Percentiles rank a stretch among this genome's conserved stretches.
phyloP scores from a whole-genome alignment of 1,139 yeast genomes.

The Yamadazyma diospyri region DNA sequence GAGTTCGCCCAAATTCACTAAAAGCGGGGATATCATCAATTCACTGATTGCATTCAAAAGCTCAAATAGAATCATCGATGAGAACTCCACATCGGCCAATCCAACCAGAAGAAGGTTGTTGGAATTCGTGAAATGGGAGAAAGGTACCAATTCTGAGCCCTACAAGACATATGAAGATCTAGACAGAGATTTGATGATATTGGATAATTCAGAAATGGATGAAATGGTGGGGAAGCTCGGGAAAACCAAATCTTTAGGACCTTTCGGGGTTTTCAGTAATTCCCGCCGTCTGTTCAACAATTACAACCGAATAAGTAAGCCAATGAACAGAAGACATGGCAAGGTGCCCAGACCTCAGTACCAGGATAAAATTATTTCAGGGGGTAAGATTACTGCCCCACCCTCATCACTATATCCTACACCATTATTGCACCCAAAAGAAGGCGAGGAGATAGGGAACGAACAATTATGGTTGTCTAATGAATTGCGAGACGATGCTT shows the following conservation, averaged over 20 bases:
- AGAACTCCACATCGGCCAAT: conserved; percentile 23
- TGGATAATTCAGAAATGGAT: conserved; percentile 52
- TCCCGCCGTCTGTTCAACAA: too few species aligned
- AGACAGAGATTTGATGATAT: conserved; percentile 64
- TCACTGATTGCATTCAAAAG: conserved; percentile 15
- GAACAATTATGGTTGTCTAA: conserved; percentile 62
- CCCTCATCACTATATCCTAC: conserved; percentile 8
- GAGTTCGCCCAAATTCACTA: conserved; percentile 45
- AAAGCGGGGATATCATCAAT: conserved; percentile 14
- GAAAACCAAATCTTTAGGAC: conserved; percentile 64
- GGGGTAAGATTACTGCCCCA: conserved; percentile 3
- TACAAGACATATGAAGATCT: conserved; percentile 78
- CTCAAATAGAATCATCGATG: conserved; percentile 13
- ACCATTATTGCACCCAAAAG: conserved; percentile 9
- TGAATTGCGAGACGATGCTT: conserved; percentile 67
- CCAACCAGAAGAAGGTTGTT: conserved; percentile 60
- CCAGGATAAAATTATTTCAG: conserved; percentile 1
- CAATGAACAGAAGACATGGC: neutral
- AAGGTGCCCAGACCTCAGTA: neutral
- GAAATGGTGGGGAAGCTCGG: conserved; percentile 30
- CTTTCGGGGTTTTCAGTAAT: conserved; percentile 70
- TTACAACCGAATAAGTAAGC: neutral
- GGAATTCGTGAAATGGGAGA: conserved; percentile 70
- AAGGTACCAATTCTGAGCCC: conserved; percentile 28
- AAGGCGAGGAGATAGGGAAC: conserved; percentile 18